Percentiles rank a stretch among this genome's conserved stretches.
phyloP scores from a whole-genome alignment of 2,329 filamentous ascomycete species.

The Cercospora zeae-maydis region DNA sequence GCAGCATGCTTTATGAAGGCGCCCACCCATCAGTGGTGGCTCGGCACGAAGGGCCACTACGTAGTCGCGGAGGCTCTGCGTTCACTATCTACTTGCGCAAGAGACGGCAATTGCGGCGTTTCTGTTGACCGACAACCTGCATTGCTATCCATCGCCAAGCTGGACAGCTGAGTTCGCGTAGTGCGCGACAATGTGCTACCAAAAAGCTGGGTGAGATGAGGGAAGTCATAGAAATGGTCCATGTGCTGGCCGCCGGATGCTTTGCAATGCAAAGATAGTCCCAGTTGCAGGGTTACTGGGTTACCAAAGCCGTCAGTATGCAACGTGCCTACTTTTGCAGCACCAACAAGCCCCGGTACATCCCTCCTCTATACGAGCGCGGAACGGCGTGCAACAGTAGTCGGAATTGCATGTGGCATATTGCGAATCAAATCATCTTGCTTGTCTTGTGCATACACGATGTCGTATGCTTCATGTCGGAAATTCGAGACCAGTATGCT shows the following conservation, averaged over 20 bases:
- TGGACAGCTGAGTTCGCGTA: neutral
- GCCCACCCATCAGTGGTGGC: neutral
- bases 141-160: neutral
- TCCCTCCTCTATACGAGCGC: neutral
- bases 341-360: neutral
- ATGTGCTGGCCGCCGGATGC: neutral
- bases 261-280: neutral
- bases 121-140: neutral
- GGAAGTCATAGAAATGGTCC: neutral
- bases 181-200: neutral
- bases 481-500: neutral
- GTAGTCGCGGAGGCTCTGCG: neutral
- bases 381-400: neutral
- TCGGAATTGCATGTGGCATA: neutral
- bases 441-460: neutral
- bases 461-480: neutral
- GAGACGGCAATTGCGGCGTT: neutral
- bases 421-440: neutral
- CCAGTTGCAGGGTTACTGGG: neutral
- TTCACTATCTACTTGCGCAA: neutral
- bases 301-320: neutral
- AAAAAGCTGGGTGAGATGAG: neutral
- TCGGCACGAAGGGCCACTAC: neutral
- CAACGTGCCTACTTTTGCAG: neutral
- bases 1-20: neutral